Percentiles rank a stretch among this genome's conserved stretches.
Conservation (phyloP, 305 asterid genomes). For the Solanum hybrid region DNA sequence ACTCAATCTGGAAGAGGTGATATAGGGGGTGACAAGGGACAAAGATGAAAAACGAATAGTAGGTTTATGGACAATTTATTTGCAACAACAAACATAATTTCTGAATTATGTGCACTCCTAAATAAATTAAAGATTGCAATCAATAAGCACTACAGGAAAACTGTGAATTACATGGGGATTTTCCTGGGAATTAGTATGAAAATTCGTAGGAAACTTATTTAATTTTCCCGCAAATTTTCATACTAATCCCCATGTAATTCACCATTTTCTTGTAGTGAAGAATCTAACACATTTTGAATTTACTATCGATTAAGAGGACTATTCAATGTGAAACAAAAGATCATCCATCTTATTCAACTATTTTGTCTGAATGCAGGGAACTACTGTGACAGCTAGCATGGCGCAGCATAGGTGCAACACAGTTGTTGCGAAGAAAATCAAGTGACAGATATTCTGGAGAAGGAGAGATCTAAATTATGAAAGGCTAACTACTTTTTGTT, state of each 20-base stretch:
- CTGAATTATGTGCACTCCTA: background rate
- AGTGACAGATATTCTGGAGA: background rate
- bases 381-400: background rate
- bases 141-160: too few relatives aligned
- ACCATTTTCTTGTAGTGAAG: background rate
- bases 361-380: background rate
- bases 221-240: too few relatives aligned
- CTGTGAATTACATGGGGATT: too few relatives aligned
- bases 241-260: too few relatives aligned
- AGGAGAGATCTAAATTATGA: background rate
- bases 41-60: background rate
- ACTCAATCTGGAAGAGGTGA: background rate
- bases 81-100: background rate
- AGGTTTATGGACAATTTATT: background rate
- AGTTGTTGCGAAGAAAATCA: background rate
- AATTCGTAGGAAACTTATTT: too few relatives aligned
- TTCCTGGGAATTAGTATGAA: too few relatives aligned
- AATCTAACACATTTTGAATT: background rate
- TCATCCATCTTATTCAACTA: background rate
- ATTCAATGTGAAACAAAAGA: background rate
- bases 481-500: background rate
- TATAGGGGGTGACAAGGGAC: background rate
- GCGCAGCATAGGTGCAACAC: background rate
- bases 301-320: background rate
- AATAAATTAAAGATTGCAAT: background rate